Base-by-base conservation (phyloP, 192 early-diverging fungal species). In the Coemansia guatemalensis region DNA sequence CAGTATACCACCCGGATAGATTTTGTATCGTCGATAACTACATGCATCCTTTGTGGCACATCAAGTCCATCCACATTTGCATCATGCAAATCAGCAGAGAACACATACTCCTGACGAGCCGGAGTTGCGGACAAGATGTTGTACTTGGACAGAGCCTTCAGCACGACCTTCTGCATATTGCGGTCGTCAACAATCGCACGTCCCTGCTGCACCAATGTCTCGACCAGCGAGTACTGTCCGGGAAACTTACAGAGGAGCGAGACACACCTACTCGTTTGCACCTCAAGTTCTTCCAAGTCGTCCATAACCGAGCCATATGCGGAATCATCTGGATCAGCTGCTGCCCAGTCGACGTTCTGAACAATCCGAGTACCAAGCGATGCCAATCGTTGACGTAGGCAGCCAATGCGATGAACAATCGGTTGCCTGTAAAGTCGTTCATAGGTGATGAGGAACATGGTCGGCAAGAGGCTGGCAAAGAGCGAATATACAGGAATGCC, bases 361-460 rank as follows among this genome's bases (percentile, higher is more conserved):
- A 58, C 67, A 27, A 74, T 73, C 25, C 67, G 63, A 14, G 64
- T 56, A 47, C 71, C 76, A 14, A 79, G 53, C 3, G 24, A 24
- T 8, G 23, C 49, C 8, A 79, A 56, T n/a, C 61, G 39, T 29
- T 57, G 41, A 44, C 76, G 76, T 49, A 79, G 47, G 29, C 48
- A 44, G 1, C 33, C 50, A 18, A 79, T 51, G 14, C 67, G 67
- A 26, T 79, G 77, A 22, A 79, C 59, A 30, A 79, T 30, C 1
- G 77, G 77, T 48, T 79, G 77, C 18, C 58, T 58, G 50, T 71
- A 74, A 1, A 95, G 77, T 1, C 85, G 82, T 54, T 93, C 89
- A 60, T 93, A 95, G 0, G 85, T 83, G 33, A 92, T 80, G n/a
- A 91, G 74, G 29, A 86, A 87, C 50, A 93, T 66, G 8, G 87